Base-by-base conservation (phyloP, 108 stramenopile species). In the Nitzschia sp. region DNA sequence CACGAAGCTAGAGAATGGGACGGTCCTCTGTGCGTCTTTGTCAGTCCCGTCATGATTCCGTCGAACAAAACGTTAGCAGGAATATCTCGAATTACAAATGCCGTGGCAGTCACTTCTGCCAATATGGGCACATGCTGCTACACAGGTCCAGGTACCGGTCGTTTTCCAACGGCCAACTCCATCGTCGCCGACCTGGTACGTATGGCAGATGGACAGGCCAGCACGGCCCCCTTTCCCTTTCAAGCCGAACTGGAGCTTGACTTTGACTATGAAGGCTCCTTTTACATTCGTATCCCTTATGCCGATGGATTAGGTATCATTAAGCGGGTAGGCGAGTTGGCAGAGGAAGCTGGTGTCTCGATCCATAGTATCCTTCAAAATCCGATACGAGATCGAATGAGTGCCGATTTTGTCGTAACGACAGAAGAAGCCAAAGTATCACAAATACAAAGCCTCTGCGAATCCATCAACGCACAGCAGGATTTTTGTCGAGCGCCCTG, bases 121-220 rank as follows among this genome's bases (percentile, higher is more conserved):
- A 96, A 96, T 71, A 73, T 95, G 68, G 91, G 87, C 19, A 65
- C 62, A 26, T 82, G 89, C 21, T 79, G 74, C 8, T 95, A 89
- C 64, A 76, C 77, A 24, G 95, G 97, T 5, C 94, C 95, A 3
- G 97, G 97, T 1, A 90, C 94, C 6, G 97, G 97, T 3, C 86
- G 97, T n/a, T 96, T 84, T 61, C 89, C 97, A n/a, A 95, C 95
- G 2, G 97, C 97, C 34, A 97, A 97, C 68, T 84, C 87, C n/a
- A 79, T 96, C 18, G 94, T 97, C 2, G 90, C 89, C n/a, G 97
- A 97, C 82, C 64, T 95, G 32, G 66, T 78, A 38, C 86, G 96
- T 55, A 62, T 95, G 23, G 94, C 91, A 25, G 76, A 75, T 27
- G 83, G 82, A 34, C 27, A 29, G 32, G 70, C 6, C 0, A 11